Evolutionary conservation across 2,329 filamentous ascomycete genomes (phyloP).

Genomic region (Sclerotinia minor): DNA sequence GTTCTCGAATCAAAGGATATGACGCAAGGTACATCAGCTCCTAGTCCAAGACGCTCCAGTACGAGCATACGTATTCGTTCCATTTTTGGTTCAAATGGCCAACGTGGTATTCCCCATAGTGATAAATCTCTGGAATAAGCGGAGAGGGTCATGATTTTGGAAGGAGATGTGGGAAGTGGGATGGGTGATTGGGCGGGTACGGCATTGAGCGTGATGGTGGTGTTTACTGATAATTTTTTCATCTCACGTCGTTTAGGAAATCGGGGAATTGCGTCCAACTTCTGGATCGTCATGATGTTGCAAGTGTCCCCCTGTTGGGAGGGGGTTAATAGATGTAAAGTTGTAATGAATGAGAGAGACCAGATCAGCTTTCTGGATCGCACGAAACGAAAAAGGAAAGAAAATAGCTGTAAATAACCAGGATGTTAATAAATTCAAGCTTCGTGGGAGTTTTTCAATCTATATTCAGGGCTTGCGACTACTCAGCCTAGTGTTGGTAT

Average conservation of each 20-base stretch:
- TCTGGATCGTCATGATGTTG: neutral
- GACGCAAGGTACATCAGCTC: neutral
- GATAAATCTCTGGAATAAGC: neutral
- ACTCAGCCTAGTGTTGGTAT: conserved; percentile 9
- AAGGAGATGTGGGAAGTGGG: neutral
- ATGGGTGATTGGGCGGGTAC: neutral
- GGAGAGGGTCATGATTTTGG: neutral
- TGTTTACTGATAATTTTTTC: neutral
- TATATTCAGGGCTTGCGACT: neutral
- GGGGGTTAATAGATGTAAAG: too few relatives aligned
- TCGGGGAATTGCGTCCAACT: neutral
- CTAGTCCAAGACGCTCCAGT: neutral
- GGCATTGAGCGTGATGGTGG: conserved; percentile 2
- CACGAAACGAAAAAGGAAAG: neutral
- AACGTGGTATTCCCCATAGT: neutral
- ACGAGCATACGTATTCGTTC: neutral
- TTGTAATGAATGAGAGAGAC: too few relatives aligned
- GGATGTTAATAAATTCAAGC: neutral
- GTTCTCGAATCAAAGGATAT: conserved; percentile 6
- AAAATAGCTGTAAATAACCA: too few relatives aligned
- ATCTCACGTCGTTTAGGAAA: neutral
- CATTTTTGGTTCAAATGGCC: neutral
- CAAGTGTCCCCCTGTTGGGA: too few relatives aligned
- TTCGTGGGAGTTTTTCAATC: neutral
- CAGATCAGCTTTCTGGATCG: neutral